phyloP scores from a whole-genome alignment of 495 filamentous ascomycete genomes.

The Friedmanniomyces simplex region DNA sequence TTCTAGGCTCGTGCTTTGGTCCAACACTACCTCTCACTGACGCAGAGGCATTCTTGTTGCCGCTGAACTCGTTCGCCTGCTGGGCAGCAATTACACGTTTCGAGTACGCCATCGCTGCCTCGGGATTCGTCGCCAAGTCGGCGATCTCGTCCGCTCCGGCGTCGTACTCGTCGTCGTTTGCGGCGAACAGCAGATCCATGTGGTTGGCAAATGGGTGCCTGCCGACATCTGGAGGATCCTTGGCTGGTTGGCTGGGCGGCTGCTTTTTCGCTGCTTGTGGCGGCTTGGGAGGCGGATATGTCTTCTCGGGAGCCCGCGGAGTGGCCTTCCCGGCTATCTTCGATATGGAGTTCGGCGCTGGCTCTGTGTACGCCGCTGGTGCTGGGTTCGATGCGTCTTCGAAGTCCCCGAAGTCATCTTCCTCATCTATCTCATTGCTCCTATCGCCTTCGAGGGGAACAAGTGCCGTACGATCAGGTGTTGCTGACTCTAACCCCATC shows the following conservation, averaged over 20 bases:
- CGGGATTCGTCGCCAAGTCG: constrained; percentile 18
- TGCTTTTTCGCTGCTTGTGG: background rate
- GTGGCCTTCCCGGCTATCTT: background rate
- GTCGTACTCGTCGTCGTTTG: constrained; percentile 19
- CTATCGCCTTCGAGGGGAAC: too few species aligned
- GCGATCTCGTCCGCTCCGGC: constrained; percentile 17
- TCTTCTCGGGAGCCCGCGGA: background rate
- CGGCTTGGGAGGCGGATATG: background rate
- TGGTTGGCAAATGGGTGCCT: constrained; percentile 17
- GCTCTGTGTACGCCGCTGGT: background rate
- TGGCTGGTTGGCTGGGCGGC: background rate
- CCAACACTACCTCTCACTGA: background rate
- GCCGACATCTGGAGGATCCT: background rate
- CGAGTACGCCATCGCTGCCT: constrained; percentile 20
- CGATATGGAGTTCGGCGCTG: background rate
- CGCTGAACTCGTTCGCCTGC: background rate
- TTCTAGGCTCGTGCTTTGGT: background rate
- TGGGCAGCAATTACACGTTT: constrained; percentile 17
- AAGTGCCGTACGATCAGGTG: background rate
- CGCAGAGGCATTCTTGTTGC: background rate
- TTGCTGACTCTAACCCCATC: background rate
- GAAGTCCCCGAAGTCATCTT: constrained; percentile 53
- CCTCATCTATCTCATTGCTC: constrained; percentile 18
- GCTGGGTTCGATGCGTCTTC: constrained; percentile 32
- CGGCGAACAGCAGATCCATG: constrained; percentile 20